A percentile compares a stretch with the other conserved stretches of the same genome.
Evolutionary conservation across 1,284 basidiomycete genomes (phyloP).

Genomic region (Termitomyces sp.): DNA sequence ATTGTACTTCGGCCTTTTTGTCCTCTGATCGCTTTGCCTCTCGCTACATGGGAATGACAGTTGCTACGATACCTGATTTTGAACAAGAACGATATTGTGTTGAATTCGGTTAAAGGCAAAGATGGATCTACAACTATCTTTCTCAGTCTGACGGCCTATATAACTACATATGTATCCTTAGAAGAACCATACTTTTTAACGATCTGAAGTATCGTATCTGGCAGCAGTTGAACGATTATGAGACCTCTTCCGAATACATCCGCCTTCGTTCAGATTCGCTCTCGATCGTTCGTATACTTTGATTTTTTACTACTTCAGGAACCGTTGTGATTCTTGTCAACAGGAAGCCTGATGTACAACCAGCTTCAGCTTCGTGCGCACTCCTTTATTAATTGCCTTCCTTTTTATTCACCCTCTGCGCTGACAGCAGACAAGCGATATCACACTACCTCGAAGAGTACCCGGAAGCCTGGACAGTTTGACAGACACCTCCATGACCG

Average conservation of each 20-base stretch:
- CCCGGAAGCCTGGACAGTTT: conserved; percentile 3
- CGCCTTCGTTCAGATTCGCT: not conserved
- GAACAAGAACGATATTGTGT: not conserved
- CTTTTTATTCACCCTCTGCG: not conserved
- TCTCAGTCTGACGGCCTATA: not conserved
- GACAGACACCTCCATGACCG: conserved; percentile 3
- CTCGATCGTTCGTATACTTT: not conserved
- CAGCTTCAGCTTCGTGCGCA: not conserved
- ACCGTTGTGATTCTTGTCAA: not conserved
- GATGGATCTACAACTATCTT: not conserved
- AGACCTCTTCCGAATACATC: not conserved
- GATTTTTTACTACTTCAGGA: no score
- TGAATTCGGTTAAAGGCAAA: not conserved
- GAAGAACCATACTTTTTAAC: not conserved
- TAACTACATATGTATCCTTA: not conserved
- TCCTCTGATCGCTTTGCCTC: not conserved
- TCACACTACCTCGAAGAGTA: not conserved
- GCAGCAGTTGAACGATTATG: not conserved
- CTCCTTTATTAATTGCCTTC: not conserved
- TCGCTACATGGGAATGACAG: not conserved
- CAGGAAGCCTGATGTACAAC: not conserved
- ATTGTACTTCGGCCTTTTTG: not conserved
- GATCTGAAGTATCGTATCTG: no score
- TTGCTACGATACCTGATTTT: not conserved
- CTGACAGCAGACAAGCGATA: not conserved